Base-by-base conservation (phyloP, 805 yeast species). In the Clavispora vitiphila region DNA sequence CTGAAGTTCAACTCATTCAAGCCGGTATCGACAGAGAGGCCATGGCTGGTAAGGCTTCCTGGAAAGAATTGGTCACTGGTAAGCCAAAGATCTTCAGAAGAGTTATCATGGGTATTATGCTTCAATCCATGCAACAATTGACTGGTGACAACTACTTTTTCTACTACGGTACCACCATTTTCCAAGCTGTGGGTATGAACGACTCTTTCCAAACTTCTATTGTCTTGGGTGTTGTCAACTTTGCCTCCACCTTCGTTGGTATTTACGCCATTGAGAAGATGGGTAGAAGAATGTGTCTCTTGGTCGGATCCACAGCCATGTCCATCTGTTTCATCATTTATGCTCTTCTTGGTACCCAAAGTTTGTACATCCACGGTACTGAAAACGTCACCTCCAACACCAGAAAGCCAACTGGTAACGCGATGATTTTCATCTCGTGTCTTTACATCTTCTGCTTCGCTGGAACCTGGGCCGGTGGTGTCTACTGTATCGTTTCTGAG, bases 391-490 rank as follows among this genome's bases (percentile, higher is more conserved):
- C 75, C 41, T 30, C 41, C 45, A 48, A 53, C 26, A 61, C 72
- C 34, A 41, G 53, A 38, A 70, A 67, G 48, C 68, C 80, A 43
- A 75, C 80, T 40, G 85, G 86, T 53, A 54, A 66, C 46, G 76
- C 72, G 12, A 77, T 83, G 84, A 79, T 82, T 54, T 72, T 73
- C 52, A 68, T 81, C 41, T 72, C 86, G 4, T 80, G 86, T 64
- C 57, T 80, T 36, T 83, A 72, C 66, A 76, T 82, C 43, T 67
- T 78, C 62, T 78, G 71, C 59, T 82, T 83, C 58, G 88, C 89
- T 2, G 71, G 78, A 16, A 78, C 87, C 12, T 79, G 86, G 81
- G 88, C 86, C 32, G 86, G 87, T 44, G 77, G 79, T 49, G 77
- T 78, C 30, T 82, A 72, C 64, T 80, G 80, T 34, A 71, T 81